These are phyloP conservation scores for Ceratocystis albifundus DNA, from an alignment of 2,329 filamentous ascomycete species.

Conservation along the genomic window DNA sequence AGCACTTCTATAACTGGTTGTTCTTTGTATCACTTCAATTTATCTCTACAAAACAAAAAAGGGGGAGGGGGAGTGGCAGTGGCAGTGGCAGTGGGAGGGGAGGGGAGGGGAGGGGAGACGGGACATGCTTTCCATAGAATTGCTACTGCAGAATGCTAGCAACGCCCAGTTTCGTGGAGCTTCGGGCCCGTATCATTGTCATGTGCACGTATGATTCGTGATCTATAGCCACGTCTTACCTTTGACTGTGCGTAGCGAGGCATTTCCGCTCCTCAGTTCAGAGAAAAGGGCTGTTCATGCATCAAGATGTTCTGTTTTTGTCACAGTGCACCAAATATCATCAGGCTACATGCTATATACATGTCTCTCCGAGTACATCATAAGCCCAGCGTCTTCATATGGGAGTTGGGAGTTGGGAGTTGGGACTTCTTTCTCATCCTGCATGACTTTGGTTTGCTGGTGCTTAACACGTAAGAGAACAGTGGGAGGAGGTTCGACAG, in stretches of 20 bases:
- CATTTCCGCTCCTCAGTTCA: not conserved
- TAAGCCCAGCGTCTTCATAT: not conserved
- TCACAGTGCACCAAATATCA: not conserved
- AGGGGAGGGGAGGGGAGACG: not conserved
- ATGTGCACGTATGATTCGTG: not conserved
- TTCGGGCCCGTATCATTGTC: too few species aligned
- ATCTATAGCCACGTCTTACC: not conserved
- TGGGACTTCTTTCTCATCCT: not conserved
- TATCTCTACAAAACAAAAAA: not conserved
- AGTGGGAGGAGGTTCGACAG: not conserved
- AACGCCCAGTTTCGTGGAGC: not conserved
- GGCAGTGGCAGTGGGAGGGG: too few species aligned
- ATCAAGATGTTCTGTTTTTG: not conserved
- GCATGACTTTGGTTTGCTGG: not conserved
- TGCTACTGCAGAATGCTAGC: not conserved
- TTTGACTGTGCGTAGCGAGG: constrained; percentile 8
- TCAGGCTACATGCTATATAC: not conserved
- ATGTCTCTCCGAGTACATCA: not conserved
- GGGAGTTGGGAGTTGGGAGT: not conserved
- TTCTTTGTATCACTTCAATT: constrained; percentile 5
- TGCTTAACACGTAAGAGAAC: not conserved
- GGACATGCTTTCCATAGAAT: not conserved
- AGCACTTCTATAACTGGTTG: constrained; percentile 1
- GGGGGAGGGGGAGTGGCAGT: too few species aligned
- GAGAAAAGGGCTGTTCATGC: not conserved